Evolutionary conservation across 1,139 yeast genomes (phyloP), one percentile per base, ranked within the genome.

Genomic region (Taphrina flavorubra): DNA sequence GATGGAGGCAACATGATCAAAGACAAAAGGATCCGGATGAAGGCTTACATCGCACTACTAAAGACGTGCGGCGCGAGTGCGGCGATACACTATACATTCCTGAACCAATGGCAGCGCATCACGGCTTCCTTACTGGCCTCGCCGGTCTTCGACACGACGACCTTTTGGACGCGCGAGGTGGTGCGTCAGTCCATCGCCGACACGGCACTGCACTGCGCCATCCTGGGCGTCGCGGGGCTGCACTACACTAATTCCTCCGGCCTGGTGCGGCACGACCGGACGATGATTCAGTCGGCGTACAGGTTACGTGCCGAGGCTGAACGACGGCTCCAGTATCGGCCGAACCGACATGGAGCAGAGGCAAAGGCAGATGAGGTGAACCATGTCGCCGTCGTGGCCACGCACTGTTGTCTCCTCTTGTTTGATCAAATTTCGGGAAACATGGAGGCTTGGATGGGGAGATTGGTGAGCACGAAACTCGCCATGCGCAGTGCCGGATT

Each of bases 361-460:
- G 31, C 31, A 25, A 4, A 25, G 31, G 31, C 31, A 25, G n/a
- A 13, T 7, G 56, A 47, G 20, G 37, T n/a, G 34, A 31, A 62
- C 37, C 18, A 62, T n/a, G 13, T n/a, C 39, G 16, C 37, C 37
- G 25, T 34, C 42, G 51, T 62, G 8, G 65, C 65, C 20, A 62
- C 65, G 40, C 46, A 42, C 14, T 31, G 36, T 31, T 62, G 65
- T 42, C 37, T 62, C n/a, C 16, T 62, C 20, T 2, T 62, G 44
- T 62, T 62, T 51, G 65, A 62, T 36, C 53, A 62, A 20, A 25
- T 62, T n/a, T 49, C 59, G 3, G 65, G 65, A 20, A 62, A 62
- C 39, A 31, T 51, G 47, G 65, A 62, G 20, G 58, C 20, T 31
- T 62, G 59, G 58, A 31, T 25, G n/a, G 59, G 49, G n/a, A 44